Evolutionary conservation across 106 monocot genomes (phyloP).

Genomic region (Phalaenopsis aphrodite): DNA sequence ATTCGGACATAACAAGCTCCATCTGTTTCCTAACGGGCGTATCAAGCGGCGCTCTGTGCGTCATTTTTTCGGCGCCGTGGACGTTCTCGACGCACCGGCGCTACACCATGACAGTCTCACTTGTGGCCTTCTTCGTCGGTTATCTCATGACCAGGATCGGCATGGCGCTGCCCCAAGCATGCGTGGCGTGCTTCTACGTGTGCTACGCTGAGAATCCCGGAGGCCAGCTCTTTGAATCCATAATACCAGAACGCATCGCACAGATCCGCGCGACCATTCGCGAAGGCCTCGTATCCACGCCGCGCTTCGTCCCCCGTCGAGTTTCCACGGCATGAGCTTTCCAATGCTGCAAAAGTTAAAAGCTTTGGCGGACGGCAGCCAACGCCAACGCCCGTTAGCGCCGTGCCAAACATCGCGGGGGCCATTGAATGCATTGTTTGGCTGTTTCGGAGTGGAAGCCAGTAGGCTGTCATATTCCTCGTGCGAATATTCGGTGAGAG

Average conservation of each 20-base stretch:
- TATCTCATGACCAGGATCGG: constrained; percentile 98
- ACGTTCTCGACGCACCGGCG: constrained; percentile 49
- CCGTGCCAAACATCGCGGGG: no score
- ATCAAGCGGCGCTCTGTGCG: constrained; percentile 71
- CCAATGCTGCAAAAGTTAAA: neutral
- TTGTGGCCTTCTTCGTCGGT: constrained; percentile 89
- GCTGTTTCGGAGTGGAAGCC: neutral
- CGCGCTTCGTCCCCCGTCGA: constrained; percentile 50
- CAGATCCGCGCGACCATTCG: constrained; percentile 30
- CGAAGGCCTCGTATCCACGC: constrained; percentile 40
- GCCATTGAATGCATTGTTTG: neutral
- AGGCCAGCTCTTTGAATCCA: constrained; percentile 62
- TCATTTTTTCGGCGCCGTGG: constrained; percentile 71
- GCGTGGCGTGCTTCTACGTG: constrained; percentile 91
- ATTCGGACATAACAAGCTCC: constrained; percentile 90
- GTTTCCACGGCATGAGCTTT: neutral
- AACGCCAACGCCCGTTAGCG: no score
- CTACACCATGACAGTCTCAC: constrained; percentile 80
- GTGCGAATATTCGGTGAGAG: neutral
- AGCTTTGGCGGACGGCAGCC: no score
- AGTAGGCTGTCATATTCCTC: neutral
- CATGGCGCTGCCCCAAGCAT: constrained; percentile 94
- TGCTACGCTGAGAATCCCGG: constrained; percentile 93
- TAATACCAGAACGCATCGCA: constrained; percentile 62
- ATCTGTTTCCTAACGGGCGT: constrained; percentile 86